Base-by-base conservation (phyloP, 2,329 filamentous ascomycete genomes). In the Tolypocladium pustulatum region DNA sequence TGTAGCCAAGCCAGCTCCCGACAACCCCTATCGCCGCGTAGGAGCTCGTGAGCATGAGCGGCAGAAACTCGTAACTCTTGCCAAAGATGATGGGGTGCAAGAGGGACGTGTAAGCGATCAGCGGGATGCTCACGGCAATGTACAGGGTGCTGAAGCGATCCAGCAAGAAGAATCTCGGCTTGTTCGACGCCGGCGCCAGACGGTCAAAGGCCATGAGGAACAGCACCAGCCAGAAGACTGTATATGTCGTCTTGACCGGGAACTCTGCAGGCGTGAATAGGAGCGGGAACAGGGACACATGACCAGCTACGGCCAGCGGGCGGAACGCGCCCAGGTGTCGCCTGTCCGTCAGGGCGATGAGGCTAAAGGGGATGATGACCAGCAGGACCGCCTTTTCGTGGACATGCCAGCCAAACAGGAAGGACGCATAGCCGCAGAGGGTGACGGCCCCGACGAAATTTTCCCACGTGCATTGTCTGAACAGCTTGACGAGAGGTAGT, bases 341-440 rank as follows among this genome's bases (percentile, higher is more conserved):
- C 56, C 94, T 85, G 71, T 97, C 92, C 70, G 88, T 89, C 56
- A 97, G 83, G 0, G 93, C 92, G 61, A 97, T 87, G 61, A 99
- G 81, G 65, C 90, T 95, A 78, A 97, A 97, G 0, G 94, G 94
- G 55, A 97, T 89, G 64, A 99, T 91, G 68, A 97, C 88, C 25
- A 97, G 83, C 27, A 99, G 81, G 59, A 99, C 89, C 1, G 94
- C 94, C 74, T 99, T 99, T 71, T 99, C 94, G 67, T 99, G 94
- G 10, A 99, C 94, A 69, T 99, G 94, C 91, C 93, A 99, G 59
- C 94, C 93, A 66, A 97, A 97, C 12, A 99, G 81, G 75, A 99
- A 99, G 0, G 93, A 97, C 0, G 93, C 89, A 69, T 97, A 99
- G 60, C 90, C 94, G 68, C 94, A 97, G 20, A 97, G 84, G 0